These are phyloP conservation scores for Apodospora peruviana DNA, from an alignment of 495 filamentous ascomycete species.

Conservation along the genomic window DNA sequence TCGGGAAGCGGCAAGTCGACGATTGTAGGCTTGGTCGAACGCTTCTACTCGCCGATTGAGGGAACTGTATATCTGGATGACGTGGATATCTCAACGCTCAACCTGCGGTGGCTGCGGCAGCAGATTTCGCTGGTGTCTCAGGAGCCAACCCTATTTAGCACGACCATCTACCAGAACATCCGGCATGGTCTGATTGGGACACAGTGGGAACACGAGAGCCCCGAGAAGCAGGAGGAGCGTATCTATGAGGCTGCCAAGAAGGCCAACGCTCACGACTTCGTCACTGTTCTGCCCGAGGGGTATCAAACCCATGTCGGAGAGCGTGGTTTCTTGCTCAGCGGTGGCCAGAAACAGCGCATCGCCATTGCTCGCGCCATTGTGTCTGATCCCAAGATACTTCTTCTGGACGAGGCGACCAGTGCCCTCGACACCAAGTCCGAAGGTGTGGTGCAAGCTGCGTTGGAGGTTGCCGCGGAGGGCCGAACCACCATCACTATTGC, in stretches of 20 bases:
- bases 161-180: conserved; percentile 84
- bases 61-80: conserved; percentile 79
- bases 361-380: conserved; percentile 82
- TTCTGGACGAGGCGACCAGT: conserved; percentile 92
- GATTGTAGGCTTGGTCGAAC: conserved; percentile 83
- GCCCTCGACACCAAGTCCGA: conserved; percentile 95
- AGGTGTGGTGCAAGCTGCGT: conserved; percentile 87
- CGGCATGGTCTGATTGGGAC: conserved; percentile 85
- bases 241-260: conserved; percentile 78
- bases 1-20: conserved; percentile 90
- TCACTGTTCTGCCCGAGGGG: conserved; percentile 74
- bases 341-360: conserved; percentile 96
- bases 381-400: conserved; percentile 84
- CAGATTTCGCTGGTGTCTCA: conserved; percentile 83
- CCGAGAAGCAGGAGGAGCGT: conserved; percentile 61
- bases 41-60: conserved; percentile 85
- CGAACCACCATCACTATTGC: conserved; percentile 95
- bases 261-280: conserved; percentile 92
- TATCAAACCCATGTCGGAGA: conserved; percentile 96
- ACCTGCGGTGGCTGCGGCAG: conserved; percentile 85
- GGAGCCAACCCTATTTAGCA: conserved; percentile 80
- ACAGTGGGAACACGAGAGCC: conserved; percentile 56
- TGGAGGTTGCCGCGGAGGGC: conserved; percentile 82
- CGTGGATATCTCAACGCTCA: conserved; percentile 72
- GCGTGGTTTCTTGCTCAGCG: conserved; percentile 84